Evolutionary conservation across 805 yeast species (phyloP), one percentile per base, ranked within the genome.

Genomic region (Ogataea degrootiae): DNA sequence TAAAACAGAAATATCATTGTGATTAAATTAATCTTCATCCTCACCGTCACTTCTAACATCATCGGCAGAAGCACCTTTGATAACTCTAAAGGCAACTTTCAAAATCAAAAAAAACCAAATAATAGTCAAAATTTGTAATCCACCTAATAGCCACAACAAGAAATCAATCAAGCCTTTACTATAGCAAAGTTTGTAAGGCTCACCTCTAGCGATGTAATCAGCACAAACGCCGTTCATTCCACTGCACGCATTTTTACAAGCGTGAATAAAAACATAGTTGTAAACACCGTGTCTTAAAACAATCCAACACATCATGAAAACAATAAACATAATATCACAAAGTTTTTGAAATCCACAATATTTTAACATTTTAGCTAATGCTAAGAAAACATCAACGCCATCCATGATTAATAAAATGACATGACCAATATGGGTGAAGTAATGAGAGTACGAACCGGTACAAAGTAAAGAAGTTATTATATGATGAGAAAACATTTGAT

Each of bases 401-500:
- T 90, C 97, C 96, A 90, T 90, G 46, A 87, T 68, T 51, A 83
- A 74, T 54, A 88, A 67, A 40, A 90, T 83, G 29, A 84, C 75
- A 65, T 88, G 87, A 31, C 97, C 97, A 46, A 87, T 77, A 35
- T 87, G 75, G 34, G 83, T 79, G 66, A 82, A 85, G 66, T 85
- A 82, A 62, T 79, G 81, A 59, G 71, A 72, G 65, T 89, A 90
- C 1, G 94, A 84, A 2, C 94, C 92, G 12, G 75, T 62, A 26
- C 85, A 75, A 46, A 90, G 73, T 21, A 71, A 56, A 56, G 82
- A 75, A 0, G 97, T 90, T 47, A 91, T 82, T 47, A 91, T 80
- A 66, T 90, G 97, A 64, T 90, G 97, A 41, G 83, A 69, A 59
- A 89, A 80, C 97, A 90, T 90, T 67, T 90, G 96, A 56, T 68